Evolutionary conservation across 352 stramenopile genomes (phyloP), one percentile per base, ranked within the genome.

Genomic region (Globisporangium orthogonon): DNA sequence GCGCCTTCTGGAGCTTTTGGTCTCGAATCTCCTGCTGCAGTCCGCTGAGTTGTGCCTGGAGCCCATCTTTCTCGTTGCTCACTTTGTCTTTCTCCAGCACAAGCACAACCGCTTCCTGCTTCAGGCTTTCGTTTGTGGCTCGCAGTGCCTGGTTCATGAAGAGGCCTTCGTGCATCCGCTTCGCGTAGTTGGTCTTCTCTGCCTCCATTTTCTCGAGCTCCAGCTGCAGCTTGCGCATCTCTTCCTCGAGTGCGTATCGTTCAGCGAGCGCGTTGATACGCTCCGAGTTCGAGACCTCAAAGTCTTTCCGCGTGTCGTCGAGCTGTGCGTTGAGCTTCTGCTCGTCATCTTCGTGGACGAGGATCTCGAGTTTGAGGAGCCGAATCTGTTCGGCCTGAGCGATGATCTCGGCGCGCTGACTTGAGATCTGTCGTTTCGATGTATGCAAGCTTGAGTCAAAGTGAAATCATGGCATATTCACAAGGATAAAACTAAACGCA

Each of bases 141-240:
- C 78, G 76, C 15, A 89, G 60, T 2, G 78, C 77, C 40, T 91
- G 74, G 40, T 91, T 89, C 81, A 89, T 88, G 47, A 88, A 86
- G 7, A 89, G 53, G 0, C 75, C 80, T 39, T 93, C 83, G 44
- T 89, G 76, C 70, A 89, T 84, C 18, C 83, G 67, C 47, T 78
- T 84, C 2, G 77, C 74, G 30, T 73, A 78, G n/a, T 75, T 79
- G 0, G 69, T 46, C 35, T 90, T 88, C 33, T 93, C 81, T 0
- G 51, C 49, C 31, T 89, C 74, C 0, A 87, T 43, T 0, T 70
- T 69, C 15, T 89, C 78, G 6, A 85, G 47, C 54, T 87, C 70
- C 18, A 15, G 40, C 11, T 84, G 67, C 29, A 89, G 31, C 46
- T 82, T 85, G 4, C 71, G 74, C 15, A 88, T 76, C 33, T 92